phyloP scores from a whole-genome alignment of 768 basidiomycete species.

The Porphyrellus cyaneotinctus region DNA sequence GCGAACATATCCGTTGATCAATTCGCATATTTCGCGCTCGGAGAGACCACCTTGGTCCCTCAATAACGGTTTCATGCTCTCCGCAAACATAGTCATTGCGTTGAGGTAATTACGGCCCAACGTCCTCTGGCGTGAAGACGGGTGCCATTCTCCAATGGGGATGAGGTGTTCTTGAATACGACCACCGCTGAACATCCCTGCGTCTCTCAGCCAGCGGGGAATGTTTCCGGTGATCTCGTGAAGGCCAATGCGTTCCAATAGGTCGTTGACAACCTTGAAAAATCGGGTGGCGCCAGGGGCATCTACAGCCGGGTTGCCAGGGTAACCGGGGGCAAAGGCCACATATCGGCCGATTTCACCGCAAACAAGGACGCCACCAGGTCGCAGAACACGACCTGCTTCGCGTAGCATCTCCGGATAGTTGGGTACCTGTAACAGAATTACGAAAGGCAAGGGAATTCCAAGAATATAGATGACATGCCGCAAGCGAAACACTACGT shows the following conservation, averaged over 20 bases:
- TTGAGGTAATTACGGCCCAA: slow-evolving; percentile 43
- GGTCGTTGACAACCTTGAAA: slow-evolving; percentile 39
- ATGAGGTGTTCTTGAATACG: slow-evolving; percentile 35
- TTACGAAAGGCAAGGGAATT: slow-evolving; percentile 12
- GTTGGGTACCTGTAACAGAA: slow-evolving; percentile 45
- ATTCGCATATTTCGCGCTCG: slow-evolving; percentile 34
- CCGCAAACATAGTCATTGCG: slow-evolving; percentile 40
- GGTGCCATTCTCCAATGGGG: slow-evolving; percentile 57
- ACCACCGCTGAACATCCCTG: slow-evolving; percentile 42
- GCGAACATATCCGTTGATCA: slow-evolving; percentile 40
- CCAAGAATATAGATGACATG: slow-evolving; percentile 33
- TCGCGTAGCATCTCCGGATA: slow-evolving; percentile 54
- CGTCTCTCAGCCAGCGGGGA: slow-evolving; percentile 34
- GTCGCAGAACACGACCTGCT: slow-evolving; percentile 58
- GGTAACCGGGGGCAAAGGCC: slow-evolving; percentile 34
- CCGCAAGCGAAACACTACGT: slow-evolving; percentile 55
- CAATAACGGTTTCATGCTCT: slow-evolving; percentile 49
- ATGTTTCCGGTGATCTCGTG: slow-evolving; percentile 36
- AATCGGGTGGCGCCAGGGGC: slow-evolving; percentile 29
- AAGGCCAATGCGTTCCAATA: slow-evolving; percentile 38
- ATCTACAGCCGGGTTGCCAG: slow-evolving; percentile 22
- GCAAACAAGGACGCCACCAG: slow-evolving; percentile 67
- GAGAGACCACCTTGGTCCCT: slow-evolving; percentile 34
- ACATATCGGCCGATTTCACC: slow-evolving; percentile 54
- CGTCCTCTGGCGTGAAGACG: slow-evolving; percentile 28